Base-by-base conservation (phyloP, 768 basidiomycete genomes). In the Pholiota conissans region DNA sequence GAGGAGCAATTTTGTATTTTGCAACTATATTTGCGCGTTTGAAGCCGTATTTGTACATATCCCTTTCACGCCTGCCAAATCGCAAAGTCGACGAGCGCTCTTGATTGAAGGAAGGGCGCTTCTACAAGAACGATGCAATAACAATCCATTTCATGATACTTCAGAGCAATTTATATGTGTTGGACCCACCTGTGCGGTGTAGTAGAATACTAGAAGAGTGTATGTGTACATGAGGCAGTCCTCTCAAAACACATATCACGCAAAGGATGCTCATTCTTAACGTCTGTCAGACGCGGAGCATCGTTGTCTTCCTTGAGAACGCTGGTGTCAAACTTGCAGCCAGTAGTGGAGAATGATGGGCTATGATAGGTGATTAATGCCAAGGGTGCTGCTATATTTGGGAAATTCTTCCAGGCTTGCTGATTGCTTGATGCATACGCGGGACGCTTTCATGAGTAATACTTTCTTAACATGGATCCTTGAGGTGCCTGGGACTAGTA, bases 391-490 rank as follows among this genome's bases (percentile, higher is more conserved):
- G n/a, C 35, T 42, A 56, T 49, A 49, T 49, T 49, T 28, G 14
- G 26, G 27, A 26, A 27, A n/a, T 45, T 35, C 30, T 50, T 39
- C 18, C 34, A 34, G 49, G 28, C 47, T 57, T 58, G 51, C 45
- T 64, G 58, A 59, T 61, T 46, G 45, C 55, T 61, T 63, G 63
- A 63, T 63, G 46, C 24, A 56, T 57, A 32, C 52, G 26, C 18
- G 30, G 45, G 30, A 37, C 51, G n/a, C 47, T 58, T 61, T 61
- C 63, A 59, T 47, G 58, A 42, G 53, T 60, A 58, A 28, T 40
- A n/a, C 16, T 52, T 18, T 16, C 49, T 50, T 29, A 40, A 52
- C 52, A 40, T 52, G 37, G 52, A 40, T 28, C 27, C 52, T 40
- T 42, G 52, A 16, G n/a, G 35, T 39, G 37, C 22, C 10, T 45